Conservation (phyloP, 148 eudicot genomes). For the Heliosperma pusillum region DNA sequence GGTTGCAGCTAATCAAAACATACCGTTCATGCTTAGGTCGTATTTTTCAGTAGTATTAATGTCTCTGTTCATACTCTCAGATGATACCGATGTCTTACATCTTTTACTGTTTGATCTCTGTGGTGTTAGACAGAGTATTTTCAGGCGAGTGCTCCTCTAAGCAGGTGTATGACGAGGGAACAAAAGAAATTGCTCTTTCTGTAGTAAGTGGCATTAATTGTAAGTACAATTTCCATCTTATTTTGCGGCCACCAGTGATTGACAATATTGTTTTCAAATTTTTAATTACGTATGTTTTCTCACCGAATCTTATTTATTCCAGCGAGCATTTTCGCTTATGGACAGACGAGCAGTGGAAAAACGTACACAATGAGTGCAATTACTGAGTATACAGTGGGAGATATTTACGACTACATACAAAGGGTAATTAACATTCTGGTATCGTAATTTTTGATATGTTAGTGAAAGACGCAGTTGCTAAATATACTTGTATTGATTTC, state of each 20-base stretch:
- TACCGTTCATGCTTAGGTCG: not conserved
- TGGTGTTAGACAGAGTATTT: conserved; percentile 74
- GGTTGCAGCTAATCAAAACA: not conserved
- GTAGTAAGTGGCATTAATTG: conserved; percentile 94
- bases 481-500: conserved; percentile 14
- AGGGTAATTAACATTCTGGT: conserved; percentile 40
- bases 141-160: conserved; percentile 76
- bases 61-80: not conserved
- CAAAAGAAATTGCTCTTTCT: conserved; percentile 84
- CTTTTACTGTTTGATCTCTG: conserved; percentile 11
- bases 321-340: conserved; percentile 97
- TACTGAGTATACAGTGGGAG: conserved; percentile 83
- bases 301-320: conserved; percentile 12
- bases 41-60: not conserved
- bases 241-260: not conserved
- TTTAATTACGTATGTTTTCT: not conserved
- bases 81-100: not conserved
- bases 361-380: conserved; percentile 91
- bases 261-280: not conserved
- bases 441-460: conserved; percentile 9
- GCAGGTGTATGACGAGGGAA: conserved; percentile 78
- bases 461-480: conserved; percentile 11
- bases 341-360: conserved; percentile 97
- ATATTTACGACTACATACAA: conserved; percentile 79
- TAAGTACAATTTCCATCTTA: conserved; percentile 35